Evolutionary conservation across 2,329 filamentous ascomycete species (phyloP).

Genomic region (Pseudocercospora macadamiae): DNA sequence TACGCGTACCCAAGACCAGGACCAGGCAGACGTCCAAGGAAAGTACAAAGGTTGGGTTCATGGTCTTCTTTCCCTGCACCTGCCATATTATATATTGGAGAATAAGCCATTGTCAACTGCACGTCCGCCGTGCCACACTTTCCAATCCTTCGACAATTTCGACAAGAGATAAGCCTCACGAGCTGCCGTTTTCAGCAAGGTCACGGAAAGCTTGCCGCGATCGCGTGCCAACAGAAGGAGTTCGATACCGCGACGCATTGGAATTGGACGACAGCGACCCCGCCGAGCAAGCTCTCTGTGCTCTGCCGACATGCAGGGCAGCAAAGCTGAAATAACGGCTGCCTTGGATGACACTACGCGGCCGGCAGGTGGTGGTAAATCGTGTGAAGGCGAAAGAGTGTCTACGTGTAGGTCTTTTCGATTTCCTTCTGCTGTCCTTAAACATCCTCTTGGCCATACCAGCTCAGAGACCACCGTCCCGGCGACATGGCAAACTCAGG

Average conservation of each 20-base stretch:
- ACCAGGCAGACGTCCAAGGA: too few species aligned
- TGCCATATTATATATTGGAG: too few species aligned
- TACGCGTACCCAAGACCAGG: too few species aligned
- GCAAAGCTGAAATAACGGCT: not conserved
- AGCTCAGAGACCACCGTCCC: not conserved
- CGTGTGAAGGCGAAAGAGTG: not conserved
- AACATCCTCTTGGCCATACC: not conserved
- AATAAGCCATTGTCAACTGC: too few species aligned
- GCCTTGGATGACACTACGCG: not conserved
- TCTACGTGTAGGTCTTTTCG: not conserved
- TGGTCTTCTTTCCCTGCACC: too few species aligned
- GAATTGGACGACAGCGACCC: too few species aligned
- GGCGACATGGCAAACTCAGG: conserved; percentile 14
- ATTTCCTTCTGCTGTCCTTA: not conserved
- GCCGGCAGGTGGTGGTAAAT: not conserved
- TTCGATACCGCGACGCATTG: not conserved
- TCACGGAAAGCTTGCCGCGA: not conserved
- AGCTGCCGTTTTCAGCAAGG: not conserved
- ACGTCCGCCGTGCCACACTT: not conserved
- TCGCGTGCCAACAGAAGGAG: not conserved
- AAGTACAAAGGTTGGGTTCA: too few species aligned
- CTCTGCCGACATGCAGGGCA: conserved; percentile 1
- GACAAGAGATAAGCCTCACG: not conserved
- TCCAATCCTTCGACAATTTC: not conserved
- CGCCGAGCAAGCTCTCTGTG: too few species aligned